Percentiles rank a stretch among this genome's conserved stretches.
These are phyloP conservation scores for Vigna angularis DNA, from an alignment of 306 rosid genomes.

Conservation along the genomic window DNA sequence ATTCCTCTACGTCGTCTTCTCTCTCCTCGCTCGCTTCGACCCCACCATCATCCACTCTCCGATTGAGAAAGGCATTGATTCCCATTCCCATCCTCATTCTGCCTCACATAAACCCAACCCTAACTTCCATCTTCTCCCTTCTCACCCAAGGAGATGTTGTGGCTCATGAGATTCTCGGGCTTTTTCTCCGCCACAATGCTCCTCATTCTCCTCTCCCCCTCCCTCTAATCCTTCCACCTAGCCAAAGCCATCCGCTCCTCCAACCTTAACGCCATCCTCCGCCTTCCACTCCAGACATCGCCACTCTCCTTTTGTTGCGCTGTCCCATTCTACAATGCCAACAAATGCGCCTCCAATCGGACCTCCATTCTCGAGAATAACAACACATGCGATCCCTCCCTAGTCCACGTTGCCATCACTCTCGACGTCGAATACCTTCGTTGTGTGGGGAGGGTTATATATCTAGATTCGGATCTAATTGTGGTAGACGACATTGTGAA, in stretches of 20 bases:
- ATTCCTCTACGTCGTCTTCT: slow-evolving; percentile 36
- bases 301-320: slow-evolving; percentile 56
- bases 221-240: slow-evolving; percentile 69
- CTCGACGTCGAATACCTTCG: slow-evolving; percentile 66
- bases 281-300: slow-evolving; percentile 25
- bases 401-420: slow-evolving; percentile 38
- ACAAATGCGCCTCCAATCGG: slow-evolving; percentile 47
- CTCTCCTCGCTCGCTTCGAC: slow-evolving; percentile 51
- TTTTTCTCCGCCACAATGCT: slow-evolving; percentile 70
- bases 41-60: slow-evolving; percentile 48
- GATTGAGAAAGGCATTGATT: slow-evolving; percentile 38
- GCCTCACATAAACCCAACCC: slow-evolving; percentile 55
- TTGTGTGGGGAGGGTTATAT: slow-evolving; percentile 61
- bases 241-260: slow-evolving; percentile 76
- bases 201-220: slow-evolving; percentile 63
- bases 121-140: slow-evolving; percentile 44
- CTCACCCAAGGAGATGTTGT: slow-evolving; percentile 52
- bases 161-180: slow-evolving; percentile 67
- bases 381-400: slow-evolving; percentile 59
- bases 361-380: neutral
- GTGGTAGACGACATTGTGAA: slow-evolving; percentile 67
- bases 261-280: slow-evolving; percentile 53
- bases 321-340: slow-evolving; percentile 56
- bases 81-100: slow-evolving; percentile 31
- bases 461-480: slow-evolving; percentile 70